Base-by-base conservation (phyloP, 176 grass and related monocot genomes). In the Eragrostis curvula region DNA sequence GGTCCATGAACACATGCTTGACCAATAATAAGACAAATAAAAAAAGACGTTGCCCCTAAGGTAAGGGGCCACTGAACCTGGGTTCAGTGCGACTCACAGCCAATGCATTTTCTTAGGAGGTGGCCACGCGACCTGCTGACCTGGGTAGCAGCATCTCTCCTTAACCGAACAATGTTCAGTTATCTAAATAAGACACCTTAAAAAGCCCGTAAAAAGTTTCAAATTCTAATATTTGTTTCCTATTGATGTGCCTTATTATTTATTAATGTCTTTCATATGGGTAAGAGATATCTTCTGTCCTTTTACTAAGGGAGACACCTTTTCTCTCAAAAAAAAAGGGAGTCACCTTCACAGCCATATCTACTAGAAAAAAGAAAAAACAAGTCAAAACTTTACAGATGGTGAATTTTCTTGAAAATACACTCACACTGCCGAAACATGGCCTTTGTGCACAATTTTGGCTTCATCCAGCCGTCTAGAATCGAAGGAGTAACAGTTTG, bases 371-470 rank as follows among this genome's bases (percentile, higher is more conserved):
- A n/a, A n/a, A n/a, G n/a, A n/a, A n/a, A 56, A 51, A 75, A 67
- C 63, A 11, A 12, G 21, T n/a, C n/a, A n/a, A n/a, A n/a, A n/a
- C n/a, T n/a, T n/a, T n/a, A n/a, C n/a, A n/a, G n/a, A n/a, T n/a
- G n/a, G n/a, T n/a, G 23, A 24, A 58, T 64, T 4, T 74, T 14
- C 59, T 42, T 27, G 40, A 50, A 65, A 82, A 24, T 82, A 73
- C 68, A 95, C 96, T 93, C 85, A 98, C 93, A 99, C 91, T 70
- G 96, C 93, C 83, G 96, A 99, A 88, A 99, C 96, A 89, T 99
- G 93, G 49, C 94, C 96, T 66, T 90, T 99, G 79, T 99, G 96
- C 79, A 96, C 96, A 74, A 96, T 65, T 86, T 90, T 99, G 18
- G 96, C 96, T 81, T 99, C 96, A 71, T 92, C 85, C 28, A 99